Percentiles rank a stretch among this genome's conserved stretches.
These are phyloP conservation scores for Penicillium odoratum DNA, from an alignment of 495 filamentous ascomycete genomes.

Conservation along the genomic window DNA sequence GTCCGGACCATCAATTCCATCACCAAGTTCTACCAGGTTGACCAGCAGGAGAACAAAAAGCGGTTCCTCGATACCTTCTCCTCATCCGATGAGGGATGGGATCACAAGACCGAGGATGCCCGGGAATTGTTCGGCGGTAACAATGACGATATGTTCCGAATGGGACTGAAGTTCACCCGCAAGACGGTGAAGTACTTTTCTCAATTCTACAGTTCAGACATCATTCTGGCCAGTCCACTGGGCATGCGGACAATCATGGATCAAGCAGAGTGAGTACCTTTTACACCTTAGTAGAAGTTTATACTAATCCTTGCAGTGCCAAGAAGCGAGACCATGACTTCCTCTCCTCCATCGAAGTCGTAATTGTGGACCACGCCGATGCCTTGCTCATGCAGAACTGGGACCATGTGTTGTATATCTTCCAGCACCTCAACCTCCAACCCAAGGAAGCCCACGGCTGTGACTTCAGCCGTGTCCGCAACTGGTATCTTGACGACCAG, in stretches of 20 bases:
- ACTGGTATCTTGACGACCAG: constrained; percentile 87
- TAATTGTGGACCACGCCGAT: constrained; percentile 89
- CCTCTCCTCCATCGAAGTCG: constrained; percentile 86
- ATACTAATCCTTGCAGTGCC: constrained; percentile 34
- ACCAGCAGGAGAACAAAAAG: constrained; percentile 94
- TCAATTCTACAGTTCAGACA: constrained; percentile 93
- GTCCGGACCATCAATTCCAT: constrained; percentile 75
- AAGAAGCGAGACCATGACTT: constrained; percentile 91
- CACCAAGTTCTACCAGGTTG: constrained; percentile 68
- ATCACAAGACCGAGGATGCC: constrained; percentile 83
- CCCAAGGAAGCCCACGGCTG: constrained; percentile 89
- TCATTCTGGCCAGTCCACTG: constrained; percentile 86
- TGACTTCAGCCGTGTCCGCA: constrained; percentile 88
- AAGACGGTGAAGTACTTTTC: constrained; percentile 94
- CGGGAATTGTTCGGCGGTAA: constrained; percentile 88
- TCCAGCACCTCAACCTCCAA: constrained; percentile 88
- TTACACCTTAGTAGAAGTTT: not conserved
- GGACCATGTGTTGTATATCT: constrained; percentile 90
- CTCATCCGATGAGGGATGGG: constrained; percentile 59
- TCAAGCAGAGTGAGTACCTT: constrained; percentile 51
- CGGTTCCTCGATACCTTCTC: constrained; percentile 82
- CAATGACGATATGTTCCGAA: constrained; percentile 92
- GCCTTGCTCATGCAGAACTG: constrained; percentile 97
- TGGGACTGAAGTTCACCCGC: constrained; percentile 91
- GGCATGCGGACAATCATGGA: constrained; percentile 89